Percentiles rank a stretch among this genome's conserved stretches.
phyloP scores from a whole-genome alignment of 768 basidiomycete genomes.

The Amanita phalloides region DNA sequence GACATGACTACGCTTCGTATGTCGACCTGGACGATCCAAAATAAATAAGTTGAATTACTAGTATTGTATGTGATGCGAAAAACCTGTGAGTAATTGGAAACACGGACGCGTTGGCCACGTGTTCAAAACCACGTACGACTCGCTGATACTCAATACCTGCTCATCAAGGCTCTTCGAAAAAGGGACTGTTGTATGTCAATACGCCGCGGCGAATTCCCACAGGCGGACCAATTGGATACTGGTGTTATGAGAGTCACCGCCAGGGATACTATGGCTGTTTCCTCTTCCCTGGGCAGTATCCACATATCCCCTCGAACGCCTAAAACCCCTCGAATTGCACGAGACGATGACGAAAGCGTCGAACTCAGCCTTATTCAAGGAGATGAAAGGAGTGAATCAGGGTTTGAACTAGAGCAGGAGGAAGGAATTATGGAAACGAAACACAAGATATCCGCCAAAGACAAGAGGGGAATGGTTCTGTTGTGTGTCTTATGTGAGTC shows the following conservation, averaged over 20 bases:
- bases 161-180: not conserved
- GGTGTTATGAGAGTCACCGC: slow-evolving; percentile 30
- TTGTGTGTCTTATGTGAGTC: slow-evolving; percentile 81
- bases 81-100: no score
- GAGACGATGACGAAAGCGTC: slow-evolving; percentile 39
- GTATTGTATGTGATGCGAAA: no score
- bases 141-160: not conserved
- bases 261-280: slow-evolving; percentile 36
- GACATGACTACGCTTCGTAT: no score
- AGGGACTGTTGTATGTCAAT: slow-evolving; percentile 16
- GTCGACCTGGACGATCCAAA: no score
- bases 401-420: slow-evolving; percentile 27
- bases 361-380: slow-evolving; percentile 53
- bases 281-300: slow-evolving; percentile 50
- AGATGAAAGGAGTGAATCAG: slow-evolving; percentile 39
- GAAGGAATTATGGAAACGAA: slow-evolving; percentile 26
- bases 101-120: slow-evolving; percentile 3
- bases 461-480: slow-evolving; percentile 77
- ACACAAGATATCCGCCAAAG: slow-evolving; percentile 51
- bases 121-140: not conserved
- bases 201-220: slow-evolving; percentile 13
- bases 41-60: no score
- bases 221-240: slow-evolving; percentile 1
- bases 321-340: slow-evolving; percentile 23
- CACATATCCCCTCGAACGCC: slow-evolving; percentile 47